phyloP scores from a whole-genome alignment of 2,329 filamentous ascomycete genomes.

The Geosmithia morbida region DNA sequence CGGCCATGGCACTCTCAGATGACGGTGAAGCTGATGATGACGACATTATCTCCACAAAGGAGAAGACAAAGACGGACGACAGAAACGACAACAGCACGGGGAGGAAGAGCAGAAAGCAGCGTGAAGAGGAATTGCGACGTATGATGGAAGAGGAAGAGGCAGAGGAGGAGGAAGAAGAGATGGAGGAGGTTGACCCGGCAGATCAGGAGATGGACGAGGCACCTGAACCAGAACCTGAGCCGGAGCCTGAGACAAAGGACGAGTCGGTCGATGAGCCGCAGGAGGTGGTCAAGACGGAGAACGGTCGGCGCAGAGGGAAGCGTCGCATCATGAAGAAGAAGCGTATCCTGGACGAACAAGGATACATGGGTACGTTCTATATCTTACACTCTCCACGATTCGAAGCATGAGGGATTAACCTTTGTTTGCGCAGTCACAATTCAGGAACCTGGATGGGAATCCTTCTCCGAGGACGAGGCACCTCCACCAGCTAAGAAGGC shows the following conservation, averaged over 20 bases:
- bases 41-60: constrained; percentile 14
- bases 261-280: constrained; percentile 28
- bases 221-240: constrained; percentile 20
- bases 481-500: constrained; percentile 35
- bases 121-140: constrained; percentile 21
- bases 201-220: constrained; percentile 26
- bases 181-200: constrained; percentile 19
- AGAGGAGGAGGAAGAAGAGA: constrained; percentile 25
- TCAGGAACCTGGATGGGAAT: constrained; percentile 78
- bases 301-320: constrained; percentile 59
- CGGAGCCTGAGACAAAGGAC: constrained; percentile 18
- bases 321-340: constrained; percentile 79
- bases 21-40: constrained; percentile 24
- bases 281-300: constrained; percentile 34
- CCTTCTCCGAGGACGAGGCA: constrained; percentile 81
- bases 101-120: constrained; percentile 17
- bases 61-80: constrained; percentile 5
- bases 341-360: constrained; percentile 74
- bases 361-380: constrained; percentile 59
- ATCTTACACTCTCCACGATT: neutral
- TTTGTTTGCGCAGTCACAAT: constrained; percentile 51
- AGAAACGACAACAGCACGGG: constrained; percentile 7
- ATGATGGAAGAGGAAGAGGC: constrained; percentile 37
- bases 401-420: neutral
- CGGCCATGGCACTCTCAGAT: constrained; percentile 17